Conservation (phyloP, 805 yeast genomes). For the Maudiozyma saulgeensis region DNA sequence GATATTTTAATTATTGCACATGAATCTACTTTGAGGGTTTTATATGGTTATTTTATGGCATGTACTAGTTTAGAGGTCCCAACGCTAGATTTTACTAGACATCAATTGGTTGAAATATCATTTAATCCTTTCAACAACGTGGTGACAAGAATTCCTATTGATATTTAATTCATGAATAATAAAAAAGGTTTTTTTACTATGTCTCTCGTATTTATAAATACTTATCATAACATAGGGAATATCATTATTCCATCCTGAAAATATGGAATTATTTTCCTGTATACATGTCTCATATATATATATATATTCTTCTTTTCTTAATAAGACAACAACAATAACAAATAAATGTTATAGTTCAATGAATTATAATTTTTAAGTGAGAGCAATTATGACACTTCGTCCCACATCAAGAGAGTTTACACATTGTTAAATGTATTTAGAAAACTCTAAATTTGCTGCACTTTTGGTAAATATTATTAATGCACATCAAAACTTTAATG, state of each 20-base stretch:
- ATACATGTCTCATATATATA: no score
- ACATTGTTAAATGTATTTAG: no score
- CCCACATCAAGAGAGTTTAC: no score
- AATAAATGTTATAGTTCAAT: not conserved
- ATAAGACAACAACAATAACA: no score
- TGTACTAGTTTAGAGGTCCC: conserved; percentile 84
- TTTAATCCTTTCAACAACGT: conserved; percentile 75
- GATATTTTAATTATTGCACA: conserved; percentile 88
- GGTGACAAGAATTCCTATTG: conserved; percentile 43
- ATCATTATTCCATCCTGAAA: no score
- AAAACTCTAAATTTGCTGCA: no score
- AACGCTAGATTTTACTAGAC: conserved; percentile 59
- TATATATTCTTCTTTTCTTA: no score
- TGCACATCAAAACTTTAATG: no score
- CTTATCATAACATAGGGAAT: no score
- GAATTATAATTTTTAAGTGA: not conserved
- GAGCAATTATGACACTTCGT: not conserved
- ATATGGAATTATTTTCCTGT: no score
- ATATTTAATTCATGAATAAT: conserved; percentile 1
- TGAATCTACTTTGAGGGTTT: conserved; percentile 77
- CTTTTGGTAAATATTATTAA: no score
- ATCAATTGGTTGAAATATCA: conserved; percentile 77
- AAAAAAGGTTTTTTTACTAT: not conserved
- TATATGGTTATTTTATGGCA: conserved; percentile 93
- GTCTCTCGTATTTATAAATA: not conserved